Evolutionary conservation across 1,284 basidiomycete species (phyloP).

Genomic region (Ceratobasidium sp.): DNA sequence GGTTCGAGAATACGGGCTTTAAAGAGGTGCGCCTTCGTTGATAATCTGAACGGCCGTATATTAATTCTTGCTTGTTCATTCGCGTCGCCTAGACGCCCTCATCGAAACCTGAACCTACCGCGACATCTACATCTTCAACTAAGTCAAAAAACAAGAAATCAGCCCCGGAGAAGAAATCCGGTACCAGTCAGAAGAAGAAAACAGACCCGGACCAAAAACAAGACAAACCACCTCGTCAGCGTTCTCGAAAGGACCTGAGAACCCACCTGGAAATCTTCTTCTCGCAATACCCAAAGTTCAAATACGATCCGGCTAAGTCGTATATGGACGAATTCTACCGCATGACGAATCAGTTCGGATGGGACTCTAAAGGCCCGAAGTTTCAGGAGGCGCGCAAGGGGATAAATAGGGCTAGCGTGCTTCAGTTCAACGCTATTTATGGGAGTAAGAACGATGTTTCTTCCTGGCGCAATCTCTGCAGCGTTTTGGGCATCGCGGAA

Average conservation of each 20-base stretch:
- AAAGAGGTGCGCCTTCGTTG: no score
- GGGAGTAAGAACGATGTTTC: not conserved
- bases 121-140: no score
- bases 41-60: no score
- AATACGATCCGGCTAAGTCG: conserved; percentile 1
- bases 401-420: not conserved
- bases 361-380: conserved; percentile 5
- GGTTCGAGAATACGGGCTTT: no score
- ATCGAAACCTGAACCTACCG: no score
- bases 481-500: conserved; percentile 10
- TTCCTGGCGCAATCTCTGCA: conserved; percentile 27
- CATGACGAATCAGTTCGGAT: not conserved
- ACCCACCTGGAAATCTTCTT: conserved; percentile 18
- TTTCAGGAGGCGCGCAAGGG: conserved; percentile 2
- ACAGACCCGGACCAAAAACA: no score
- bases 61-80: no score
- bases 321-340: conserved; percentile 22
- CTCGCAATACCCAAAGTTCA: conserved; percentile 4
- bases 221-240: no score
- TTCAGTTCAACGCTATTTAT: conserved; percentile 15
- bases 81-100: no score
- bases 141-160: no score
- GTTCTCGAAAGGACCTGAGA: not conserved
- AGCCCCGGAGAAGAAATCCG: no score
- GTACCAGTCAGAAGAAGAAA: no score